phyloP scores from a whole-genome alignment of 345 rosid genomes.

The Cochlearia excelsa region DNA sequence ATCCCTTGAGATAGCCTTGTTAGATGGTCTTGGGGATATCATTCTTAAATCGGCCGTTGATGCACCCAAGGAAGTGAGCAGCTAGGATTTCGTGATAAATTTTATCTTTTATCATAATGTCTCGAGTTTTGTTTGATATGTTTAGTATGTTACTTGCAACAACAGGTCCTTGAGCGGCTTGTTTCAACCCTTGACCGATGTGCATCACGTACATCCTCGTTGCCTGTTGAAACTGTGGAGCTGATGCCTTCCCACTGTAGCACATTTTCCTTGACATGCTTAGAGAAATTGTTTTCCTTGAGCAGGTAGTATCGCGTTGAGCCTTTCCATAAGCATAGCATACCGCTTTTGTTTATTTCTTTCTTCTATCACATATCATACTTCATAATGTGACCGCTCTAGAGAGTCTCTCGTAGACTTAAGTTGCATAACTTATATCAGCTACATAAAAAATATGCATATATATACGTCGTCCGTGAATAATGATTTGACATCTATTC shows the following conservation, averaged over 20 bases:
- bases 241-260: conserved; percentile 93
- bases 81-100: conserved; percentile 27
- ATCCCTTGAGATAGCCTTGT: conserved; percentile 74
- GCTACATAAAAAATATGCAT: conserved; percentile 6
- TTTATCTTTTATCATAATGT: conserved; percentile 7
- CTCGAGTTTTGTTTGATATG: neutral
- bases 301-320: conserved; percentile 54
- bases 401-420: neutral
- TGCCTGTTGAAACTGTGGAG: conserved; percentile 93
- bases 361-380: conserved; percentile 20
- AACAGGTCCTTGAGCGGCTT: conserved; percentile 73
- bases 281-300: conserved; percentile 73
- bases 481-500: conserved; percentile 10
- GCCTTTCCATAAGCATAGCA: conserved; percentile 18
- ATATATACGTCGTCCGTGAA: neutral
- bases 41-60: conserved; percentile 70
- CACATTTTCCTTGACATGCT: conserved; percentile 84
- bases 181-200: conserved; percentile 87
- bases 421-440: conserved; percentile 8
- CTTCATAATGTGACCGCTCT: conserved; percentile 9
- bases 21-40: conserved; percentile 71
- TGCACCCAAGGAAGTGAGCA: conserved; percentile 76
- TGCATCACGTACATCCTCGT: conserved; percentile 92
- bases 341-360: neutral
- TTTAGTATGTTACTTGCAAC: conserved; percentile 17